These are phyloP conservation scores for Heliamphora exappendiculata DNA, from an alignment of 148 eudicot genomes.

Conservation along the genomic window DNA sequence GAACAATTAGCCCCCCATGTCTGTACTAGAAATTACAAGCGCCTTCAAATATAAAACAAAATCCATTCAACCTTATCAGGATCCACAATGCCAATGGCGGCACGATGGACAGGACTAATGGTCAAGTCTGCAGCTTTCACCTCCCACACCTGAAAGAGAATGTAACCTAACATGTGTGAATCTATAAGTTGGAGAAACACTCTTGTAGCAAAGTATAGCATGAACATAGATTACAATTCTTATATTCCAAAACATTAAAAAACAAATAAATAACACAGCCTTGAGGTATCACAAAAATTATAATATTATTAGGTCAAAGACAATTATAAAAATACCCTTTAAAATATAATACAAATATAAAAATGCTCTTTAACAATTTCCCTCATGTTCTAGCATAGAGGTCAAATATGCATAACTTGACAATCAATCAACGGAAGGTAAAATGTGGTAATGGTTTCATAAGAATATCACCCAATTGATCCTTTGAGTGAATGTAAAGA, in stretches of 20 bases:
- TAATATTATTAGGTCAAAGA: too few relatives aligned
- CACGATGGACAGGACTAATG: conserved; percentile 88
- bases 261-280: neutral
- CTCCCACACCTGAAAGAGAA: conserved; percentile 78
- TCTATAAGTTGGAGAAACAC: neutral
- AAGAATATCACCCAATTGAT: too few relatives aligned
- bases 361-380: too few relatives aligned
- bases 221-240: neutral
- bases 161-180: neutral
- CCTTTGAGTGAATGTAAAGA: too few relatives aligned
- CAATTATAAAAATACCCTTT: too few relatives aligned
- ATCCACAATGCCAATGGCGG: conserved; percentile 81
- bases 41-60: neutral
- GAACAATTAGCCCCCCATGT: neutral
- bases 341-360: too few relatives aligned
- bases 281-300: too few relatives aligned
- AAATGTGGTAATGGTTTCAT: too few relatives aligned
- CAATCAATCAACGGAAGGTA: too few relatives aligned
- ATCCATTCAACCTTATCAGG: conserved; percentile 50
- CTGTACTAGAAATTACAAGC: neutral
- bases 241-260: neutral
- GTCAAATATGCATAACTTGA: too few relatives aligned
- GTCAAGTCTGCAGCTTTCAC: conserved; percentile 97
- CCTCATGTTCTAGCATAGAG: too few relatives aligned
- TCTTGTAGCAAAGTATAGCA: neutral